Evolutionary conservation across 352 stramenopile genomes (phyloP), one percentile per base, ranked within the genome.

Genomic region (Peronospora destructor): DNA sequence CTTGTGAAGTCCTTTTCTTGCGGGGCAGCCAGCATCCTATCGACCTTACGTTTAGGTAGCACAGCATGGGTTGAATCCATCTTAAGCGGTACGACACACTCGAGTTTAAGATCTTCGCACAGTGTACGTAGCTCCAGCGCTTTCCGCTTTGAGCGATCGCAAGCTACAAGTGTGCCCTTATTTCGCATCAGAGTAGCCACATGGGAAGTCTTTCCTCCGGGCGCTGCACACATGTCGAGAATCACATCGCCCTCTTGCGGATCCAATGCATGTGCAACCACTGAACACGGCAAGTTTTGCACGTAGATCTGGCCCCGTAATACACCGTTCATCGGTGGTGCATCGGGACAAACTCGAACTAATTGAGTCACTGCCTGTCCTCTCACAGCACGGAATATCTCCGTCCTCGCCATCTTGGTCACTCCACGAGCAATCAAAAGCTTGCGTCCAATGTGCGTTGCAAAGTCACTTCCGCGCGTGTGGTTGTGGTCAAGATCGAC

Each of bases 181-280:
- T 97, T 95, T 35, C 76, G 58, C 73, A 97, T 96, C 14, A 97
- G 68, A 58, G 82, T 96, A 11, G 89, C 90, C 6, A 98, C 36
- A 57, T 98, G 92, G 6, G 85, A 89, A 13, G 91, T 92, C 63
- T 98, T 98, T 14, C 93, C 93, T 29, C 94, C 92, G 1, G 94
- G 94, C 0, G 91, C 92, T 5, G 84, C 75, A 73, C 94, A 98
- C 85, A 98, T 95, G 54, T 98, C 94, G 33, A 97, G 60, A 64
- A 98, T 84, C 23, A 84, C 71, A 28, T 97, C 83, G 21, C 76
- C 83, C 16, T 71, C 50, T 57, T 93, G 66, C 1, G 91, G 85
- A 57, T 94, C 53, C 4, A 98, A 62, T 6, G 77, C 88, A 52
- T 97, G 85, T 0, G 71, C 87, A n/a, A 97, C 93, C 26, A 97